Conservation (phyloP, 2,329 filamentous ascomycete genomes). For the Aureobasidium sp. region DNA sequence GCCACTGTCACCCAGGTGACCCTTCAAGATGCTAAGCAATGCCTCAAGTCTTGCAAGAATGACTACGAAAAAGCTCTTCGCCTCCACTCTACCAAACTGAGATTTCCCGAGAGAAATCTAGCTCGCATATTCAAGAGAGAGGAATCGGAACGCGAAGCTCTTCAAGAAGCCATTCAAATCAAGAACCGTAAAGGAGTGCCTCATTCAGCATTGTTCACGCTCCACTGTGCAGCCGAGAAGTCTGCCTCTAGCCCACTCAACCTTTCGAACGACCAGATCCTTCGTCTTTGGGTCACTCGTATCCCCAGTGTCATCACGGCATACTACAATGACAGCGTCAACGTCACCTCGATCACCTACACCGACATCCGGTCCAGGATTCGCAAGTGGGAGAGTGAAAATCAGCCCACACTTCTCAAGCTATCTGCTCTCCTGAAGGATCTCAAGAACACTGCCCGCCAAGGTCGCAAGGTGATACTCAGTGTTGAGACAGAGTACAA, state of each 20-base stretch:
- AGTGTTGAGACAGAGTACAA: background rate
- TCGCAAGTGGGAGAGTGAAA: background rate
- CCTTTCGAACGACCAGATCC: background rate
- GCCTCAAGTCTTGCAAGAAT: background rate
- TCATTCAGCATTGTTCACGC: background rate
- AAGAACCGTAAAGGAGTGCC: background rate
- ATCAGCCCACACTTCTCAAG: background rate
- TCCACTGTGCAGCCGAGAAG: background rate
- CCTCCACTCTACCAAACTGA: background rate
- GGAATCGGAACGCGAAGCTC: background rate
- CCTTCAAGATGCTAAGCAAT: background rate
- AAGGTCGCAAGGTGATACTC: background rate
- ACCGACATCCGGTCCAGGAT: background rate
- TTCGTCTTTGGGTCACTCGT: background rate
- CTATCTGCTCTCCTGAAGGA: background rate
- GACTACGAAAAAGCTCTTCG: background rate
- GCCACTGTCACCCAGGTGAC: background rate
- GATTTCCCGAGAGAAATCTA: background rate
- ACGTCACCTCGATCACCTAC: background rate
- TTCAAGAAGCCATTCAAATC: background rate
- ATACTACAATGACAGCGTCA: background rate
- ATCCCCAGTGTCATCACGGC: background rate
- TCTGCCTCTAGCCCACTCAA: background rate
- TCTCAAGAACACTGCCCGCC: background rate
- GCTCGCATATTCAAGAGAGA: background rate